Evolutionary conservation across 2,329 filamentous ascomycete genomes (phyloP), one percentile per base, ranked within the genome.

Genomic region (Colletotrichum incanum): DNA sequence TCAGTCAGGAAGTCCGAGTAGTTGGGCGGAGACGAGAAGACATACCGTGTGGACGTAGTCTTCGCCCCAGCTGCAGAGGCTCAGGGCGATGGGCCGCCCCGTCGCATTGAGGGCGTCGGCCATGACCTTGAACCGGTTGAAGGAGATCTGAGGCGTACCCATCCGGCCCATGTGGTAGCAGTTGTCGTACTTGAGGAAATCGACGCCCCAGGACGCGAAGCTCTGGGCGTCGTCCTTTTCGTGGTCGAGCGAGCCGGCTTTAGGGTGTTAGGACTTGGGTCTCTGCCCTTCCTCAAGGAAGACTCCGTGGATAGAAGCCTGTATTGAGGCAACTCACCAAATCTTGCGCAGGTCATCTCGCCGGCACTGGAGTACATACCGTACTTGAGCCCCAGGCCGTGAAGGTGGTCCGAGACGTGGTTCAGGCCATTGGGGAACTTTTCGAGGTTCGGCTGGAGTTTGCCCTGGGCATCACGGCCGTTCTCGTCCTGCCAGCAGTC

Each of bases 131-230:
- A 77, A 80, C n/a, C 77, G 69, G 66, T 77, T 76, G 64, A 76
- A 79, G 9, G 77, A 79, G 52, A 77, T 76, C 37, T 75, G 68
- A 55, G 76, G 77, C 20, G 75, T 76, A 26, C 78, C 78, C 56
- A 74, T 76, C 5, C 75, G 61, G 37, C 77, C 77, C 64, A 76
- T 76, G 55, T 80, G 78, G 70, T 79, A 79, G 74, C 86, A 88
- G 74, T 87, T 87, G 74, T 88, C 86, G 73, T 88, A 88, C 79
- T 88, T 88, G 47, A 88, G 78, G 61, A 87, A 87, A 74, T 88
- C 86, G 65, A 88, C 81, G 2, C 85, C 86, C 87, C 87, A 89
- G 16, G 82, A 80, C 1, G 86, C 86, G 74, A 87, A 90, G 0
- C 84, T 84, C 73, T 85, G 75, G 0, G 88, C 89, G 76, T 90